These are phyloP conservation scores for Crucibulum laeve DNA, from an alignment of 768 basidiomycete genomes.

Conservation along the genomic window DNA sequence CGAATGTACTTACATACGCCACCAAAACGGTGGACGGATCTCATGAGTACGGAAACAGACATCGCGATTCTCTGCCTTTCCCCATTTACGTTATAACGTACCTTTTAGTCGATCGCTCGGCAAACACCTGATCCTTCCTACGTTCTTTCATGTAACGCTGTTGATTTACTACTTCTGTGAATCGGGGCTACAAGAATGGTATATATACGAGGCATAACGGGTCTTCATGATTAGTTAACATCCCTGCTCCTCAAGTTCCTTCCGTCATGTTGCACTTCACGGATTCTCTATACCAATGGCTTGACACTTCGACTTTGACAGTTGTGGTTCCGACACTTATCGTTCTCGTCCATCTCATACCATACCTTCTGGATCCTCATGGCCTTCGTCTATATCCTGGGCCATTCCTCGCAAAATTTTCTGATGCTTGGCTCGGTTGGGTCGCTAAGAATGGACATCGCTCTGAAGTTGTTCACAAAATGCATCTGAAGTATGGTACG, in stretches of 20 bases:
- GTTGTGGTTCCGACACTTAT: conserved; percentile 21
- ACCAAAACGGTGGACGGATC: conserved; percentile 16
- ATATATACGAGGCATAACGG: conserved; percentile 12
- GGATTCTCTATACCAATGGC: conserved; percentile 11
- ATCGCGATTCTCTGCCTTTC: conserved; percentile 7
- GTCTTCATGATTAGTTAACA: conserved; percentile 2
- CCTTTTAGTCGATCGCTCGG: conserved; percentile 19
- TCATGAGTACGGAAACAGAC: conserved; percentile 12
- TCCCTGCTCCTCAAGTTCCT: conserved; percentile 3
- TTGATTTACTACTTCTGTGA: conserved; percentile 2
- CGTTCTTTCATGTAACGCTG: not conserved
- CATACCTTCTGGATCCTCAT: conserved; percentile 56
- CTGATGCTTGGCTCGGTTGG: conserved; percentile 70
- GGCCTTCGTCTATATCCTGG: conserved; percentile 63
- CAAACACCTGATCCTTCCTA: conserved; percentile 17
- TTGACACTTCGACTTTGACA: conserved; percentile 20
- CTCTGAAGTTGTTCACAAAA: conserved; percentile 66
- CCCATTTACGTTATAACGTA: conserved; percentile 11
- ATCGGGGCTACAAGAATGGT: not conserved
- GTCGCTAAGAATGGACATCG: conserved; percentile 66
- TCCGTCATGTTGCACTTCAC: conserved; percentile 22
- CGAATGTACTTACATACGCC: conserved; percentile 6
- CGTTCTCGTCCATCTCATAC: conserved; percentile 33
- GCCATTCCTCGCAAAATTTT: conserved; percentile 66
- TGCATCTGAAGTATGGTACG: conserved; percentile 73